Evolutionary conservation across 1,284 basidiomycete genomes (phyloP).

Genomic region (Boletus sp.): DNA sequence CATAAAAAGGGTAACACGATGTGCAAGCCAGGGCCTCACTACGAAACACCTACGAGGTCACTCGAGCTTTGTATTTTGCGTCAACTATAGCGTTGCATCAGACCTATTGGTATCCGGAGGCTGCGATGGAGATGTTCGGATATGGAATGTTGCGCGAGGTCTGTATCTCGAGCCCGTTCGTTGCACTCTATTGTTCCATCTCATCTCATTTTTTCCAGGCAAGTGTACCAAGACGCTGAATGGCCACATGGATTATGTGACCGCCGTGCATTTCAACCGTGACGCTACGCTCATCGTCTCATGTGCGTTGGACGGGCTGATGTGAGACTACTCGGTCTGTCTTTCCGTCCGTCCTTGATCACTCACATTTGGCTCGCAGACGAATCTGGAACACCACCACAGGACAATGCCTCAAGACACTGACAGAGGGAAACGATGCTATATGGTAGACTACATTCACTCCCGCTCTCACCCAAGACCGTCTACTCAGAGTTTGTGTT

Average conservation of each 20-base stretch:
- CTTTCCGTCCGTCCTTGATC: background rate
- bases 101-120: slow-evolving; percentile 91
- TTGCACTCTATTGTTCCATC: background rate
- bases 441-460: slow-evolving; percentile 69
- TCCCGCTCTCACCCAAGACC: background rate
- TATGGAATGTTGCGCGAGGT: slow-evolving; percentile 91
- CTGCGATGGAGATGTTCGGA: slow-evolving; percentile 89
- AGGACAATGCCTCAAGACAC: slow-evolving; percentile 95
- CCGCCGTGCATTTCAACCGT: slow-evolving; percentile 90
- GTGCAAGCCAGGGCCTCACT: slow-evolving; percentile 58
- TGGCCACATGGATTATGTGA: slow-evolving; percentile 95
- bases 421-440: slow-evolving; percentile 89
- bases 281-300: slow-evolving; percentile 93
- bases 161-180: background rate
- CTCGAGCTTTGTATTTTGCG: slow-evolving; percentile 87
- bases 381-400: slow-evolving; percentile 94
- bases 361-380: slow-evolving; percentile 45
- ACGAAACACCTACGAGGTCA: slow-evolving; percentile 78
- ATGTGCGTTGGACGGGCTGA: slow-evolving; percentile 90
- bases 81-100: slow-evolving; percentile 87
- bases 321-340: slow-evolving; percentile 70
- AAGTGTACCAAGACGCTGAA: slow-evolving; percentile 83
- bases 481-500: background rate
- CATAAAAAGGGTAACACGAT: slow-evolving; percentile 6
- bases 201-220: slow-evolving; percentile 46